Conservation (phyloP, 257 asterid genomes). For the Solanum gracilifrons region DNA sequence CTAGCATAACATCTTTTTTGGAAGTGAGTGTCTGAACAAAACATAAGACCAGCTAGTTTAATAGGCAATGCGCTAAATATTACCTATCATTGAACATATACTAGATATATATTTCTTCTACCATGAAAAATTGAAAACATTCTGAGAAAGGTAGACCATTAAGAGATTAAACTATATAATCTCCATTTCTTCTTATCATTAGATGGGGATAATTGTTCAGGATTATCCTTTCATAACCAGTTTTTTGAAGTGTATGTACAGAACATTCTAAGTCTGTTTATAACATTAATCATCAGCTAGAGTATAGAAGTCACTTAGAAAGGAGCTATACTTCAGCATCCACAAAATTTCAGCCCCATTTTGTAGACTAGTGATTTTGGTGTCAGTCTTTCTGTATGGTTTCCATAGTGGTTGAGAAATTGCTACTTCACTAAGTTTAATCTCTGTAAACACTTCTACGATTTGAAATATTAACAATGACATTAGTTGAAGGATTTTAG, state of each 20-base stretch:
- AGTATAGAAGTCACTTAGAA: not conserved
- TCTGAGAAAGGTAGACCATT: not conserved
- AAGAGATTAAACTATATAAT: not conserved
- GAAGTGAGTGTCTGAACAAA: not conserved
- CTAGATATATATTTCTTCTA: not conserved
- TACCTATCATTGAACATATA: not conserved
- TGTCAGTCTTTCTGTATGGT: not conserved
- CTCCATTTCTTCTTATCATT: not conserved
- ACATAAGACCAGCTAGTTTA: not conserved
- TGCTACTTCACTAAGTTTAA: not conserved
- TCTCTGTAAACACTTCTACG: not conserved
- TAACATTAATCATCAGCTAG: not conserved
- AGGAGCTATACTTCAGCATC: not conserved
- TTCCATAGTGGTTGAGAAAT: not conserved
- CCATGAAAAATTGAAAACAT: not conserved
- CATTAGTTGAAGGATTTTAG: not conserved
- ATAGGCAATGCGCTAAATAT: not conserved
- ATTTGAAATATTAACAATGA: not conserved
- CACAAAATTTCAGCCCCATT: not conserved
- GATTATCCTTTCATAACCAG: not conserved
- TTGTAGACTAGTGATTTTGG: not conserved
- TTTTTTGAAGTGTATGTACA: not conserved
- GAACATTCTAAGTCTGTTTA: not conserved
- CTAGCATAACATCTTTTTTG: not conserved
- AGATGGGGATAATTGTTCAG: not conserved